Evolutionary conservation across 2,329 filamentous ascomycete species (phyloP).

Genomic region (Chaetomium olivaceum): DNA sequence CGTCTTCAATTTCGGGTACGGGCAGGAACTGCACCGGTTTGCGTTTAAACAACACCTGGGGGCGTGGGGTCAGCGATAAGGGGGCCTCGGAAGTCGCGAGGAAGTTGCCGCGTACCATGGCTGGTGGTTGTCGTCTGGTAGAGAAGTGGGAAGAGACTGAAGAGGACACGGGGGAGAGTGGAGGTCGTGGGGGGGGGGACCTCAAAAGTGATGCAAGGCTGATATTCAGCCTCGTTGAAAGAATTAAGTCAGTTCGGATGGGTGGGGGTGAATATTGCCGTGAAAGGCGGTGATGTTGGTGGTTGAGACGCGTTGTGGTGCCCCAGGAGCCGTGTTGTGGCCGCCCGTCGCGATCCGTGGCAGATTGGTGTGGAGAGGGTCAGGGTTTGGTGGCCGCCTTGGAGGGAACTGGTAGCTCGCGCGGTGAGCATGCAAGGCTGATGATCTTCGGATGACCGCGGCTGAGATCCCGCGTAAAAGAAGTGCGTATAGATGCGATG

Average conservation of each 20-base stretch:
- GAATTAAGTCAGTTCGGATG: conserved; percentile 11
- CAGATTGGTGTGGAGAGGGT: conserved; percentile 29
- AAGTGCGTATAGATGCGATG: conserved; percentile 13
- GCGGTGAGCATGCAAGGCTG: conserved; percentile 28
- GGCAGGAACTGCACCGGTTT: conserved; percentile 87
- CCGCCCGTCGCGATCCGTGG: conserved; percentile 28
- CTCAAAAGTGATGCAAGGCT: conserved; percentile 32
- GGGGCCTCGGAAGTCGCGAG: conserved; percentile 20
- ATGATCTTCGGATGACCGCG: conserved; percentile 6
- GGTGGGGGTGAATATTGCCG: neutral
- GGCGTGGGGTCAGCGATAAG: conserved; percentile 28
- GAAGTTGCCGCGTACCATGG: conserved; percentile 40
- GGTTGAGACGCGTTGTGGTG: conserved; percentile 35
- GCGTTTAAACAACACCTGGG: conserved; percentile 89
- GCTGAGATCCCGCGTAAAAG: conserved; percentile 14
- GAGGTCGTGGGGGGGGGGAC: conserved; percentile 2
- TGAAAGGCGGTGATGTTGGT: conserved; percentile 21
- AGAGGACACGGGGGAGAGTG: neutral
- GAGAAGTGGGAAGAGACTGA: neutral
- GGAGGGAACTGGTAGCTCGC: conserved; percentile 1
- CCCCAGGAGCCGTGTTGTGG: conserved; percentile 28
- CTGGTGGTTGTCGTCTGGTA: conserved; percentile 14
- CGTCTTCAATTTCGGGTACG: conserved; percentile 71
- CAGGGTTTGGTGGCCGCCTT: conserved; percentile 28
- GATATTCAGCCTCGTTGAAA: conserved; percentile 27